Base-by-base conservation (phyloP, 1,284 basidiomycete species). In the Vanrija humicola region DNA sequence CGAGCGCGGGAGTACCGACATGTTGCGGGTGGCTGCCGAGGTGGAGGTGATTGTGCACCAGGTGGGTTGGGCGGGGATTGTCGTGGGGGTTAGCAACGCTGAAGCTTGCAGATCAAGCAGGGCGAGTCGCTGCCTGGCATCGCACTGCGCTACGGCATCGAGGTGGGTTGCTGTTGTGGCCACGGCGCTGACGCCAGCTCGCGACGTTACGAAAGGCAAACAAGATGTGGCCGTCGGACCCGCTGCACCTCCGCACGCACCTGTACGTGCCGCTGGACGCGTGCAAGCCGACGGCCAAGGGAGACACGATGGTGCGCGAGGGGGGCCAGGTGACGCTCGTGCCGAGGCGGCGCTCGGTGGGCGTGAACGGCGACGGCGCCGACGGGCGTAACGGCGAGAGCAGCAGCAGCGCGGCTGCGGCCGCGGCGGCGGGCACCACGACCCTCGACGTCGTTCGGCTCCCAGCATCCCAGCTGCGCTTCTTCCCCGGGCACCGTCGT, bases 191-290 rank as follows among this genome's bases (percentile, higher is more conserved):
- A 38, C 50, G 39, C 12, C 63, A 81, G 79, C 66, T 79, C 47
- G 81, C 88, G 14, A 85, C 87, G n/a, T 80, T 97, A 14, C 85
- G 91, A 46, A 82, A 84, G 63, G 85, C 85, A 42, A 97, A 97
- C 75, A 89, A 92, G 61, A 79, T 97, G 5, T 96, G 92, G 92
- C 76, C 89, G 1, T 87, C 88, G 15, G 93, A 96, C 70, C 82
- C 89, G 0, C 87, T 97, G 47, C 89, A 94, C 73, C 81, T 92
- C 38, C 86, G 91, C 40, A 85, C 85, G 43, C 80, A 84, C 8
- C 82, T 97, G 43, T 86, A 88, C 67, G 87, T 96, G 55, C 91
- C 92, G 1, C 69, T 82, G 43, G 79, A 78, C 38, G 72, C 75
- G 4, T 78, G 77, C 48, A 56, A 54, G 34, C 71, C 72, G 63